These are phyloP conservation scores for Dendrobium huoshanense DNA, from an alignment of 106 monocot genomes.

Conservation along the genomic window DNA sequence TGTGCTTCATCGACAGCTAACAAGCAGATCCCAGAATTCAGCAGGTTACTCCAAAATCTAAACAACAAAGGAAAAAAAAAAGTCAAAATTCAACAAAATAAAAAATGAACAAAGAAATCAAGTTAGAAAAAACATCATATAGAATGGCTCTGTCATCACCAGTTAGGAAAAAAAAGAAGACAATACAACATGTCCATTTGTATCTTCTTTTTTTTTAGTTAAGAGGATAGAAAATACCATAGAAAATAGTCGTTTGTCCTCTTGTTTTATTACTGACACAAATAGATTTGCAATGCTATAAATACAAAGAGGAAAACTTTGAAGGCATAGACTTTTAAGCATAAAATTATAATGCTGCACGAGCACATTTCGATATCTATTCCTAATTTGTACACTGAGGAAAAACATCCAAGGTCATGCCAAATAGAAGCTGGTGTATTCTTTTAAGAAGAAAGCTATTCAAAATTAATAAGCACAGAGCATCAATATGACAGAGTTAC, in stretches of 20 bases:
- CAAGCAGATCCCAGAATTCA: slow-evolving; percentile 65
- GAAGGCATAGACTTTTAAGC: neutral
- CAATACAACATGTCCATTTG: neutral
- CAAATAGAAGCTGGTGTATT: neutral
- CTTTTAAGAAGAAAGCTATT: neutral
- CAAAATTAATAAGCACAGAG: neutral
- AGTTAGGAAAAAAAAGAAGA: neutral
- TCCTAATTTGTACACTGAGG: neutral
- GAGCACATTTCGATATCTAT: neutral
- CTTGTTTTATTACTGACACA: neutral
- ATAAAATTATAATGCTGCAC: neutral
- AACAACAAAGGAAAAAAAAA: neutral
- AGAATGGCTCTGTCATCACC: neutral
- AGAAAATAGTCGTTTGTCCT: neutral
- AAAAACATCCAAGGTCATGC: slow-evolving; percentile 3
- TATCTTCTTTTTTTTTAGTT: neutral
- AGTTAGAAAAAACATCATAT: neutral
- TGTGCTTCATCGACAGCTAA: slow-evolving; percentile 99
- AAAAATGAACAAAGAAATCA: neutral
- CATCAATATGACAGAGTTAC: neutral
- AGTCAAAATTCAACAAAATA: neutral
- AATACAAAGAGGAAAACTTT: neutral
- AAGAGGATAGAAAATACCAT: neutral
- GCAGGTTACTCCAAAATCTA: slow-evolving; percentile 89
- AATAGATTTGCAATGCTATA: neutral